Percentiles rank a stretch among this genome's conserved stretches.
These are phyloP conservation scores for Phytophthora litchii DNA, from an alignment of 352 stramenopile genomes.

Conservation along the genomic window DNA sequence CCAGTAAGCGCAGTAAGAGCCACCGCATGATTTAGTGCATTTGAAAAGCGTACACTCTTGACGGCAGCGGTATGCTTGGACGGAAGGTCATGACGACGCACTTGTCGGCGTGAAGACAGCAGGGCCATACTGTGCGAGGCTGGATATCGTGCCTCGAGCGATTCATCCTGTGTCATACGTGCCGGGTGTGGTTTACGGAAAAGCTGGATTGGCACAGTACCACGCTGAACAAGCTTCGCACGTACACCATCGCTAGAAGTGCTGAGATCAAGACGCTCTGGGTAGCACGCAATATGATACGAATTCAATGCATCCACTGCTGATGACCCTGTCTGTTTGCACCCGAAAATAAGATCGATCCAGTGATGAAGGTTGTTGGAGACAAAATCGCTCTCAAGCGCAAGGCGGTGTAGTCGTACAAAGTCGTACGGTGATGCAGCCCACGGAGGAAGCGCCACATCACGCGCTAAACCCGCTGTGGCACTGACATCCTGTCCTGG, in stretches of 20 bases:
- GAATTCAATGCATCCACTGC: constrained; percentile 93
- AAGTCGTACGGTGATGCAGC: constrained; percentile 96
- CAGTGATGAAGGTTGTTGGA: constrained; percentile 97
- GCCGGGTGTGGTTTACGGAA: constrained; percentile 76
- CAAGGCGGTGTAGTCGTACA: constrained; percentile 94
- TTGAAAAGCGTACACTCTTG: constrained; percentile 81
- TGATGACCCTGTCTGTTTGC: constrained; percentile 92
- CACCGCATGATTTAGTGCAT: constrained; percentile 65
- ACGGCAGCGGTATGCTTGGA: constrained; percentile 75
- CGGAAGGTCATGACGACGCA: constrained; percentile 77
- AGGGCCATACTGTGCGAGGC: constrained; percentile 74
- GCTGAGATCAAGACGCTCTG: constrained; percentile 73
- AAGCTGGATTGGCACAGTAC: constrained; percentile 75
- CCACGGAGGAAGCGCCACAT: constrained; percentile 96
- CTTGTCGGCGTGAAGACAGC: constrained; percentile 79
- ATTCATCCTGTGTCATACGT: constrained; percentile 80
- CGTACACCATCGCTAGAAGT: constrained; percentile 63
- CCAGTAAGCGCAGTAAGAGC: constrained; percentile 51
- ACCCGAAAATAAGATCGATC: constrained; percentile 99
- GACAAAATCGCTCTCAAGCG: constrained; percentile 98
- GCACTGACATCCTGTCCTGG: constrained; percentile 48
- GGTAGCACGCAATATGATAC: constrained; percentile 90
- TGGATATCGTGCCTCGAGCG: constrained; percentile 72
- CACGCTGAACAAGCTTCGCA: constrained; percentile 72
- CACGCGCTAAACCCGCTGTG: constrained; percentile 57